Evolutionary conservation across 163 green algal species (phyloP), one percentile per base, ranked within the genome.

Genomic region (Picocystis sp.): DNA sequence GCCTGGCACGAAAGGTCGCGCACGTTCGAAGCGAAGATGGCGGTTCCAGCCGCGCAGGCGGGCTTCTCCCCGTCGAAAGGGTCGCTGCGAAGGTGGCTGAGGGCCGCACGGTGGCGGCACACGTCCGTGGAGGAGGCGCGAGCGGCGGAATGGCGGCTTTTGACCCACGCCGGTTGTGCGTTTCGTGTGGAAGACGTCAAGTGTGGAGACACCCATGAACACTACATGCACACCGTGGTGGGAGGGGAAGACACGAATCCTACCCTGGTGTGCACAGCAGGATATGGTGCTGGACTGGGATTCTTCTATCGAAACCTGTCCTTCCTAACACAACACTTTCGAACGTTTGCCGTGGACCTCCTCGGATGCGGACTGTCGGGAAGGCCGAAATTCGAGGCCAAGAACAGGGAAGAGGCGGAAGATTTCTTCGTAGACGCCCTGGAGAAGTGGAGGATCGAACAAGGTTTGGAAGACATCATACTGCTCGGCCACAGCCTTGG

Each of bases 291-390:
- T 0, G 81, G 80, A 2, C 53, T 64, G 21, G 76, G 65, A 6
- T 86, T 89, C 57, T 83, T 72, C 48, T 90, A 75, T 42, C 78
- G 75, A 46, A 77, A 88, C 47, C 43, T 92, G 14, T 64, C 69
- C 10, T 67, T 60, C 1, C 60, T 93, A 14, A 55, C 61, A 10
- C 22, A 42, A 13, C 53, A 54, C 11, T 81, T 86, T 52, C 56
- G 61, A 9, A 46, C 81, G 5, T 78, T 76, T 56, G 68, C 68
- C 2, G 69, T 90, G 3, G 83, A 93, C 67, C 81, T 77, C 62
- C 67, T 92, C 15, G 83, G 83, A 45, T 92, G 79, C 2, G 83
- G 82, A 0, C 73, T 89, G 34, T 87, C 77, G 45, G 76, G 78
- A 11, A 60, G 82, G 10, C 82, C 82, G 1, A n/a, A 42, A 5